Conservation (phyloP, 495 filamentous ascomycete genomes). For the Trichocladium uniseriatum region DNA sequence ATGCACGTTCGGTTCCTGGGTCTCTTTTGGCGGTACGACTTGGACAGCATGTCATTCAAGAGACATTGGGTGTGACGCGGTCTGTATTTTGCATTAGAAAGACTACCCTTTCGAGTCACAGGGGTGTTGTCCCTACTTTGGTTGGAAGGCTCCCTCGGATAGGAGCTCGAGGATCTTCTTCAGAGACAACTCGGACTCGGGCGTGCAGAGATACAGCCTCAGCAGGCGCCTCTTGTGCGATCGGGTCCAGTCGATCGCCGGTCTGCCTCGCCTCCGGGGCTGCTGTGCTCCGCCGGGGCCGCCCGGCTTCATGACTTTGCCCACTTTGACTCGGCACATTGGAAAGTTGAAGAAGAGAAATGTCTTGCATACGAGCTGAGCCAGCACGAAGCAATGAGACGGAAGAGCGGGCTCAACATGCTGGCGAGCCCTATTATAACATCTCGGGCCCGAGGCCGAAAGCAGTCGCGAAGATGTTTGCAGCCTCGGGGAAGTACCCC, state of each 20-base stretch:
- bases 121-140: constrained; percentile 3
- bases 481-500: not conserved
- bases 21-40: constrained; percentile 15
- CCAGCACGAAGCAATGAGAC: not conserved
- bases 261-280: constrained; percentile 7
- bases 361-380: not conserved
- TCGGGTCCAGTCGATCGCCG: constrained; percentile 13
- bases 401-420: too few species aligned
- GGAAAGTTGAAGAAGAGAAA: not conserved
- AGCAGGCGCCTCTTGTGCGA: constrained; percentile 12
- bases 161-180: constrained; percentile 14
- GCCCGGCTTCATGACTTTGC: constrained; percentile 7
- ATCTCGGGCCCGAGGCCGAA: too few species aligned
- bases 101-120: too few species aligned
- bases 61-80: constrained; percentile 15
- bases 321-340: constrained; percentile 7
- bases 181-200: constrained; percentile 12
- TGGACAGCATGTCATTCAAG: constrained; percentile 14
- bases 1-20: constrained; percentile 10
- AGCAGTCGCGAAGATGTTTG: too few species aligned
- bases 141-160: constrained; percentile 10
- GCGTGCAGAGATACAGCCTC: constrained; percentile 13
- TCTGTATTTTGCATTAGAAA: too few species aligned
- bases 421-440: too few species aligned
- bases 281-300: not conserved